phyloP scores from a whole-genome alignment of 208 protist genomes.

The Acanthamoeba triangularis region DNA sequence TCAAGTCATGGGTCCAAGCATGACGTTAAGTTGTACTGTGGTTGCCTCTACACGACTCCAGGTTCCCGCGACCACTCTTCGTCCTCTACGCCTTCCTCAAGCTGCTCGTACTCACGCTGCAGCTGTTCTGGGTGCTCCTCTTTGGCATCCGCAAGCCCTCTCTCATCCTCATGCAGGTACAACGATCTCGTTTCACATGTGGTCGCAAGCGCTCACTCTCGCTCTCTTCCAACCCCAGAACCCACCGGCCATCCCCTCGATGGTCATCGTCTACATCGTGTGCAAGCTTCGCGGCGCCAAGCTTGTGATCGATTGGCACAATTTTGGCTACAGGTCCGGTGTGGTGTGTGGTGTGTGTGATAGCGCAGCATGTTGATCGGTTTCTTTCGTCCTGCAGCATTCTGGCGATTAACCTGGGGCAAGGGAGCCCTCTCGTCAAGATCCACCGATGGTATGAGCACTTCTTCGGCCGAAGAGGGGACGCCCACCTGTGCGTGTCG shows the following conservation, averaged over 20 bases:
- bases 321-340: constrained; percentile 78
- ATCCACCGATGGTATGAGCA: constrained; percentile 37
- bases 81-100: constrained; percentile 46
- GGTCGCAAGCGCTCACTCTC: neutral
- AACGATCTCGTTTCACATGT: neutral
- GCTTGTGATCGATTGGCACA: constrained; percentile 86
- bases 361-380: too few species aligned
- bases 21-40: neutral
- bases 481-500: constrained; percentile 83
- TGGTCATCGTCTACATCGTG: constrained; percentile 74
- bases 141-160: constrained; percentile 4
- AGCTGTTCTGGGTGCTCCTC: constrained; percentile 58
- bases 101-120: constrained; percentile 26
- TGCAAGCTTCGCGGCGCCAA: constrained; percentile 49
- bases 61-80: constrained; percentile 38
- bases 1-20: too few species aligned
- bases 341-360: too few species aligned
- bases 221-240: neutral
- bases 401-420: constrained; percentile 38
- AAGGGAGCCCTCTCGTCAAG: neutral
- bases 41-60: neutral
- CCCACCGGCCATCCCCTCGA: constrained; percentile 82
- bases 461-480: constrained; percentile 68
- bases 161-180: constrained; percentile 61
- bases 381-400: neutral